phyloP scores from a whole-genome alignment of 345 rosid genomes.

The Eucalyptus marginata region DNA sequence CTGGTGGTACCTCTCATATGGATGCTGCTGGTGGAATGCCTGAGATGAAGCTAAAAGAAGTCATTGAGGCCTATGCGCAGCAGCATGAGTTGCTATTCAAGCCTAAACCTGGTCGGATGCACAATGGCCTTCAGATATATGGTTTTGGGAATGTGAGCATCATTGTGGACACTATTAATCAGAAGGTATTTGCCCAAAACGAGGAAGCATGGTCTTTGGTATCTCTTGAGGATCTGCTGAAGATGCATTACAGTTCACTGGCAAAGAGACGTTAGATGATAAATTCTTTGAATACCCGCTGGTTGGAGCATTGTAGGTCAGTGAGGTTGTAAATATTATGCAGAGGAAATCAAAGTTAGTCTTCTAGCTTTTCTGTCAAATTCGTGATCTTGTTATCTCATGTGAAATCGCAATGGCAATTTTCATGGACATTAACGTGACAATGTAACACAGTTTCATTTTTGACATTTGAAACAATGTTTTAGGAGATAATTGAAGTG shows the following conservation, averaged over 20 bases:
- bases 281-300: not conserved
- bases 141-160: slow-evolving; percentile 82
- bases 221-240: slow-evolving; percentile 61
- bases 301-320: not conserved
- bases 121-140: slow-evolving; percentile 75
- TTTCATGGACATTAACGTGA: not conserved
- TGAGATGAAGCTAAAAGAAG: slow-evolving; percentile 73
- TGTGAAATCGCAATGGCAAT: not conserved
- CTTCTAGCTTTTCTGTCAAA: not conserved
- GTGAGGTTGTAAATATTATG: not conserved
- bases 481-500: not conserved
- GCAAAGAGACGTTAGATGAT: slow-evolving; percentile 30
- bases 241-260: slow-evolving; percentile 55
- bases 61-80: slow-evolving; percentile 71
- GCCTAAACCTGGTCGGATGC: slow-evolving; percentile 72
- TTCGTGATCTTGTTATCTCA: not conserved
- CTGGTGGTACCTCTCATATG: slow-evolving; percentile 11
- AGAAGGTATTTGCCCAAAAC: slow-evolving; percentile 59
- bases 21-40: slow-evolving; percentile 11
- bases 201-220: slow-evolving; percentile 60
- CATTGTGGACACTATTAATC: slow-evolving; percentile 53
- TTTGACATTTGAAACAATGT: not conserved
- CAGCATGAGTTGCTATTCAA: slow-evolving; percentile 66
- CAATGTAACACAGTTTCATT: not conserved
- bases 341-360: not conserved